A percentile compares a stretch with the other conserved stretches of the same genome.
Conservation (phyloP, 495 filamentous ascomycete species). For the Xylaria acuta region DNA sequence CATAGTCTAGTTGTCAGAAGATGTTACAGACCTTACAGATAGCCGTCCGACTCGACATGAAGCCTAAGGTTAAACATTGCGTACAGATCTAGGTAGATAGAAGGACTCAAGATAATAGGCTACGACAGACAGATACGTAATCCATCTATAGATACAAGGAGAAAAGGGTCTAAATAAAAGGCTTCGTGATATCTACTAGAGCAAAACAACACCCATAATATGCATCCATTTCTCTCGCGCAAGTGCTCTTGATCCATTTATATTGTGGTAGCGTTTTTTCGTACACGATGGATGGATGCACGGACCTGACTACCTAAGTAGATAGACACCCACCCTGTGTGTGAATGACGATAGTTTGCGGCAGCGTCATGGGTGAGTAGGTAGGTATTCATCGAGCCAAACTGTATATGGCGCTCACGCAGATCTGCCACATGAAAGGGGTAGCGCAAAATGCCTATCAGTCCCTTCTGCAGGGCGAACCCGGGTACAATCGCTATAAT, state of each 20-base stretch:
- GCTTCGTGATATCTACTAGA: conserved; percentile 2
- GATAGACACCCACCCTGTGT: too few relatives aligned
- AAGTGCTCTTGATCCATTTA: background rate
- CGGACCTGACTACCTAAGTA: too few relatives aligned
- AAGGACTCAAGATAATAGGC: conserved; percentile 9
- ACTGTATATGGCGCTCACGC: background rate
- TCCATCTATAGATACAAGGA: background rate
- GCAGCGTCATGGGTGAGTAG: too few relatives aligned
- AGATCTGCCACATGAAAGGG: background rate
- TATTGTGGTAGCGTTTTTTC: background rate
- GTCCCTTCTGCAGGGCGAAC: background rate
- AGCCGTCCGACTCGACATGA: background rate
- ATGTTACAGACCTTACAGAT: background rate
- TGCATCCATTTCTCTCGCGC: background rate
- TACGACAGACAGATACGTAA: background rate
- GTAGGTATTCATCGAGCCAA: too few relatives aligned
- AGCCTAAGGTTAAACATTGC: conserved; percentile 2
- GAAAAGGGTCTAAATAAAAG: conserved; percentile 10
- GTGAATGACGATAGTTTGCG: too few relatives aligned
- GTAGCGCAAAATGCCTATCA: too few relatives aligned
- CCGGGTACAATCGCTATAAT: background rate
- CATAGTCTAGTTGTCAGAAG: background rate
- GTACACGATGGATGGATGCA: too few relatives aligned
- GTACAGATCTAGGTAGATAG: background rate
- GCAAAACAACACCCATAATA: background rate